Percentiles rank a stretch among this genome's conserved stretches.
These are phyloP conservation scores for Yamadazyma endophytica DNA, from an alignment of 805 yeast genomes.

Conservation along the genomic window DNA sequence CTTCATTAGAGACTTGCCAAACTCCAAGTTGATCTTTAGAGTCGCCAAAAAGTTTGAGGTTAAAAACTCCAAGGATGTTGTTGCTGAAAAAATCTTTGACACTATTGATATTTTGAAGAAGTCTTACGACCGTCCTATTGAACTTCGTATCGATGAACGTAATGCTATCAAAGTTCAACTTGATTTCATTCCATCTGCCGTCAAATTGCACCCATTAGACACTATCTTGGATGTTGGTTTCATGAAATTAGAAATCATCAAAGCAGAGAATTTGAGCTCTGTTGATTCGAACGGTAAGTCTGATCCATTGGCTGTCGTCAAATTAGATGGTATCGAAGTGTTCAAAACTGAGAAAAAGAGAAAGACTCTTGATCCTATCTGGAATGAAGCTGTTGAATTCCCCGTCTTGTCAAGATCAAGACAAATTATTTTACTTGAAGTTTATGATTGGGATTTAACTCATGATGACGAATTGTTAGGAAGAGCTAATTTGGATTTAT, in stretches of 20 bases:
- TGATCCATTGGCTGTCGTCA: constrained; percentile 62
- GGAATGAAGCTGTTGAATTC: constrained; percentile 65
- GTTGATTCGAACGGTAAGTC: constrained; percentile 75
- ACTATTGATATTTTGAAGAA: constrained; percentile 53
- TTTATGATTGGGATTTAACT: constrained; percentile 76
- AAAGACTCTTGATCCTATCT: constrained; percentile 66
- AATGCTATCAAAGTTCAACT: constrained; percentile 45
- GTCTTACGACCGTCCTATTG: constrained; percentile 43
- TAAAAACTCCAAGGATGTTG: constrained; percentile 43
- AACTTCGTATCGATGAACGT: constrained; percentile 38
- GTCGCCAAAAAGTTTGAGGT: constrained; percentile 50
- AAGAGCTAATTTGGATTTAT: constrained; percentile 44
- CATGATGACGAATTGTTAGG: constrained; percentile 66
- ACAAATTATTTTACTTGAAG: constrained; percentile 43
- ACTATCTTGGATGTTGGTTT: constrained; percentile 66
- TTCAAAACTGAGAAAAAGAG: constrained; percentile 59
- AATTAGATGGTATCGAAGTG: constrained; percentile 49
- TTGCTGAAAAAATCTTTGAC: constrained; percentile 45
- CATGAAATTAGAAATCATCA: constrained; percentile 51
- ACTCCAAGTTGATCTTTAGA: constrained; percentile 56
- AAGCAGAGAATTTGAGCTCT: constrained; percentile 51
- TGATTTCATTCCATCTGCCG: constrained; percentile 58
- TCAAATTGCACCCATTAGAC: constrained; percentile 53
- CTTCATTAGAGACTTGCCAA: constrained; percentile 66
- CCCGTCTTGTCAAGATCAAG: constrained; percentile 64